These are phyloP conservation scores for Russula sp. DNA, from an alignment of 768 basidiomycete species.

Conservation along the genomic window DNA sequence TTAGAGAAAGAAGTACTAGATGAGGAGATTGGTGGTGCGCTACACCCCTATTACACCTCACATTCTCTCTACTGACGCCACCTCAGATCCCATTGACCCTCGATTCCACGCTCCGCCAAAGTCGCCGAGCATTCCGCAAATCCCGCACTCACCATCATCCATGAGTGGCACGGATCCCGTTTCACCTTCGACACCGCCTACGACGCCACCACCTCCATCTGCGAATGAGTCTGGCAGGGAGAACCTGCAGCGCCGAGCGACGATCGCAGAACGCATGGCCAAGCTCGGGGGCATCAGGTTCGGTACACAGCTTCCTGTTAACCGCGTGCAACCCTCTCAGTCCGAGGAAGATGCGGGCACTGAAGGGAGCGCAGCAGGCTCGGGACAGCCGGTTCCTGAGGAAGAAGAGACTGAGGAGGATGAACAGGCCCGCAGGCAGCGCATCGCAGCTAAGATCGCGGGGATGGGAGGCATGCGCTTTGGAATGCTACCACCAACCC, in stretches of 20 bases:
- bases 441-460: constrained; percentile 54
- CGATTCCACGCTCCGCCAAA: constrained; percentile 51
- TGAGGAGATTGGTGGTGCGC: constrained; percentile 47
- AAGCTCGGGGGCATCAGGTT: constrained; percentile 84
- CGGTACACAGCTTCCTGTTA: constrained; percentile 57
- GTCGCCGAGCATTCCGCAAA: constrained; percentile 32
- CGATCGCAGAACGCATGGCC: constrained; percentile 94
- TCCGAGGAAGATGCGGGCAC: constrained; percentile 32
- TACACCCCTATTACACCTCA: constrained; percentile 5
- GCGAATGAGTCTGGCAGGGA: constrained; percentile 45
- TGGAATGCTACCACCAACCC: constrained; percentile 50
- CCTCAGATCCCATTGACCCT: constrained; percentile 67
- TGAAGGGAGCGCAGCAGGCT: constrained; percentile 30
- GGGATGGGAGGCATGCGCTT: constrained; percentile 58
- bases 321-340: constrained; percentile 40
- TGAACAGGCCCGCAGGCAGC: constrained; percentile 52
- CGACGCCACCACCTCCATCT: neutral
- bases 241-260: constrained; percentile 50
- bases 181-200: constrained; percentile 7
- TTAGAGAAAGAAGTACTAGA: constrained; percentile 28
- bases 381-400: constrained; percentile 31
- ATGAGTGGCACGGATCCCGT: constrained; percentile 4
- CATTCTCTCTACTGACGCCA: constrained; percentile 17
- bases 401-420: constrained; percentile 54
- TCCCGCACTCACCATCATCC: constrained; percentile 8